Evolutionary conservation across 495 filamentous ascomycete species (phyloP), one percentile per base, ranked within the genome.

Genomic region (Trichoderma erinaceum): DNA sequence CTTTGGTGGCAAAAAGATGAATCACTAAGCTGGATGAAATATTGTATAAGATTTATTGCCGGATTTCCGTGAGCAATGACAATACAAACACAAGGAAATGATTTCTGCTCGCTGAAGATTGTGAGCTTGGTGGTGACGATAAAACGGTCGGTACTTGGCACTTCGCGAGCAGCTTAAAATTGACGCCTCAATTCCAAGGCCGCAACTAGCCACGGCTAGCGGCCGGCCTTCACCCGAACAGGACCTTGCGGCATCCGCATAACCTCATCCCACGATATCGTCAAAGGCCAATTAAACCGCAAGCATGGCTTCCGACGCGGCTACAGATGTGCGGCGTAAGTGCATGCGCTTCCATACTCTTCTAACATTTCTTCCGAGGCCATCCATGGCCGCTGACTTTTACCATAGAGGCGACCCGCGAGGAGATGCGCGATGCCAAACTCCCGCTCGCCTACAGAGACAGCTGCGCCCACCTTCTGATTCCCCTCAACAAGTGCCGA

Each of bases 401-500:
- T 6, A 56, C 50, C 44, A 69, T 73, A 85, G 81, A 80, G 80
- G 94, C 93, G 68, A 89, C 93, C 67, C 85, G 92, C 74, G 88
- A 93, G 79, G 90, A 92, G 75, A 99, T 99, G 95, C 88, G 90
- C 69, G 92, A 90, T 71, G 95, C 95, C 70, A 88, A 87, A 73
- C 83, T 99, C 27, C 95, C 95, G 16, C 76, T 98, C 66, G 85
- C 90, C 69, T 99, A 98, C 81, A 87, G 95, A 71, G 95, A 99
- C 77, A 92, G 88, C 75, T 99, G 95, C 79, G 95, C 92, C 71
- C 87, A 95, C 76, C 89, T 98, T 15, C 83, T 97, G 27, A 97
- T 97, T 56, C 96, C 96, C 10, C 84, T 99, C 73, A 99, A 99
- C 80, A 88, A 90, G 70, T 99, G 95, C 82, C 93, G 95, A 65